Evolutionary conservation across 2,329 filamentous ascomycete genomes (phyloP).

Genomic region (Rhinocladiella mackenziei): DNA sequence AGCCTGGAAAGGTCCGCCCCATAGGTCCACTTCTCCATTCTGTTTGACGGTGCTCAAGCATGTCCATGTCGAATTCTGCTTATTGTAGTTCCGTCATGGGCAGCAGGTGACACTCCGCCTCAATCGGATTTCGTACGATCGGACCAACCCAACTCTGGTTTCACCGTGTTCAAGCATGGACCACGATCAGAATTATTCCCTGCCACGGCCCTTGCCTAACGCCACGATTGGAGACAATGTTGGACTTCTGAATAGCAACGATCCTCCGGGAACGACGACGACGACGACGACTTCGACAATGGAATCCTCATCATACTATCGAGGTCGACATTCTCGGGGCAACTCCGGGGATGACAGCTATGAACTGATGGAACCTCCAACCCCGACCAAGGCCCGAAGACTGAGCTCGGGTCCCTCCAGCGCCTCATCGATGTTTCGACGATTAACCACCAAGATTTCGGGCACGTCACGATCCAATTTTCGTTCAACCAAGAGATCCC

Average conservation of each 20-base stretch:
- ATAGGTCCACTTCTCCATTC: no score
- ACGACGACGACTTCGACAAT: constrained; percentile 9
- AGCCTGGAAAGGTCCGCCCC: no score
- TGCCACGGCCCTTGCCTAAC: background rate
- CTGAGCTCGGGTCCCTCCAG: constrained; percentile 10
- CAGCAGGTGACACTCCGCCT: constrained; percentile 9
- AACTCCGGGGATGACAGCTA: constrained; percentile 20
- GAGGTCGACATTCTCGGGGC: constrained; percentile 16
- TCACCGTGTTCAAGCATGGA: constrained; percentile 9
- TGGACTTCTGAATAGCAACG: constrained; percentile 11
- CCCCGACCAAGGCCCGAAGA: constrained; percentile 12
- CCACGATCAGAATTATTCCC: constrained; percentile 1
- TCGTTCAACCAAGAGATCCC: constrained; percentile 18
- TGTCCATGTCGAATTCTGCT: no score
- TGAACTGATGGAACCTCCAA: constrained; percentile 15
- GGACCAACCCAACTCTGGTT: background rate
- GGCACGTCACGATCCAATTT: constrained; percentile 17
- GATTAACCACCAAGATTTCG: constrained; percentile 24
- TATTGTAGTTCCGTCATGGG: no score
- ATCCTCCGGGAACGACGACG: background rate
- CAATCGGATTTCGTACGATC: no score
- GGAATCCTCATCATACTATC: constrained; percentile 15
- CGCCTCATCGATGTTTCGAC: constrained; percentile 24
- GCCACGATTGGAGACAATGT: constrained; percentile 12
- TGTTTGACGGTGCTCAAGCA: no score